These are phyloP conservation scores for Collybiopsis confluens DNA, from an alignment of 768 basidiomycete species.

Conservation along the genomic window DNA sequence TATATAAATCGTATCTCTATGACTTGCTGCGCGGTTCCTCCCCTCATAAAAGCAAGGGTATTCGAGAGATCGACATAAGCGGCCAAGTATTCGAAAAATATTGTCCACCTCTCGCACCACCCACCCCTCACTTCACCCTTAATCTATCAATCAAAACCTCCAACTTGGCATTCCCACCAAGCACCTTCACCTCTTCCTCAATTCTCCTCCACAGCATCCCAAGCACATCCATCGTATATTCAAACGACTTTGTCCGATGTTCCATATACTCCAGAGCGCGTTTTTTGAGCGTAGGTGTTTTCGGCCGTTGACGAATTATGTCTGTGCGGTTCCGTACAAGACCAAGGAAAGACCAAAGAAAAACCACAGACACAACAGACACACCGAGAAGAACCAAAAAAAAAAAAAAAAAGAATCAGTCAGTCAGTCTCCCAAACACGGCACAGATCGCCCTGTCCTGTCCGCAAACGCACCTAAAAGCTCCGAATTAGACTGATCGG, in stretches of 20 bases:
- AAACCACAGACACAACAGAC: too few relatives aligned
- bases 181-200: background rate
- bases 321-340: slow-evolving; percentile 21
- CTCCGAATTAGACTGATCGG: slow-evolving; percentile 70
- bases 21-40: too few relatives aligned
- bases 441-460: too few relatives aligned
- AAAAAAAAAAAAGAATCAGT: too few relatives aligned
- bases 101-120: too few relatives aligned
- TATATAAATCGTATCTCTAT: too few relatives aligned
- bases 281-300: slow-evolving; percentile 72
- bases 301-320: slow-evolving; percentile 83
- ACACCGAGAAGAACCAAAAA: too few relatives aligned
- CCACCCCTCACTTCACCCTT: slow-evolving; percentile 1
- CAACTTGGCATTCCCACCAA: slow-evolving; percentile 5
- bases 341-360: background rate
- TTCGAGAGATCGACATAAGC: too few relatives aligned
- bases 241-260: slow-evolving; percentile 76
- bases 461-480: too few relatives aligned
- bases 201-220: slow-evolving; percentile 44
- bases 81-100: too few relatives aligned
- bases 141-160: slow-evolving; percentile 1
- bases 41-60: too few relatives aligned
- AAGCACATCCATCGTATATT: slow-evolving; percentile 76
- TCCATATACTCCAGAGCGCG: slow-evolving; percentile 79
- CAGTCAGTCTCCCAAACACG: too few relatives aligned